These are phyloP conservation scores for Piromyces finnis DNA, from an alignment of 192 early-diverging fungal genomes.

Conservation along the genomic window DNA sequence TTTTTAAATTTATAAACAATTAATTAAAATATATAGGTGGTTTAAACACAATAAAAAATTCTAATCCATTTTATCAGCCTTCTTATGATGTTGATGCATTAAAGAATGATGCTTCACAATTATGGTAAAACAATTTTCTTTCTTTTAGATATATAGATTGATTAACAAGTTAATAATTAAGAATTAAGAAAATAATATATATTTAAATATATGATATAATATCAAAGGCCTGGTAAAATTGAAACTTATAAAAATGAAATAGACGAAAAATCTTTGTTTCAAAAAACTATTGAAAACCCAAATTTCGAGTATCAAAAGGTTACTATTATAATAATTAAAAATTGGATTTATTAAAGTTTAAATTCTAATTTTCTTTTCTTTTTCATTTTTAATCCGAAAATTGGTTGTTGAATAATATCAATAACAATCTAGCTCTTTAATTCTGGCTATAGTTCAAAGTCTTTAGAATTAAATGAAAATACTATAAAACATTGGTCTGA, in stretches of 20 bases:
- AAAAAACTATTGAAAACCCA: background rate
- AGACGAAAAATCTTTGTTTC: background rate
- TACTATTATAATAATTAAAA: too few relatives aligned
- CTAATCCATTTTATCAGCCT: background rate
- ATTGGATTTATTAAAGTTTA: too few relatives aligned
- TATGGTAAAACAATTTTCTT: too few relatives aligned
- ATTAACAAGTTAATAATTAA: too few relatives aligned
- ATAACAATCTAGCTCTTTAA: background rate
- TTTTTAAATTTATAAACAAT: too few relatives aligned
- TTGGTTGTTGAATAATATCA: background rate
- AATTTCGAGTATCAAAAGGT: background rate
- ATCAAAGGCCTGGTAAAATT: background rate
- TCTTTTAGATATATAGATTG: too few relatives aligned
- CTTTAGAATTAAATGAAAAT: constrained; percentile 10
- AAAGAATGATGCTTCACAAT: background rate
- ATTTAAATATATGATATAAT: too few relatives aligned
- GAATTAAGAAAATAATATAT: too few relatives aligned
- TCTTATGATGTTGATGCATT: background rate
- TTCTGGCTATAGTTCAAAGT: background rate
- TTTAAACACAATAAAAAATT: background rate
- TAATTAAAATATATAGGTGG: background rate
- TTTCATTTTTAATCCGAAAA: too few relatives aligned
- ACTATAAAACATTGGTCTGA: constrained; percentile 59
- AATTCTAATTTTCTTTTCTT: background rate
- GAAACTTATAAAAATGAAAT: background rate